These are phyloP conservation scores for Penicillium sp. DNA, from an alignment of 2,329 filamentous ascomycete species.

Conservation along the genomic window DNA sequence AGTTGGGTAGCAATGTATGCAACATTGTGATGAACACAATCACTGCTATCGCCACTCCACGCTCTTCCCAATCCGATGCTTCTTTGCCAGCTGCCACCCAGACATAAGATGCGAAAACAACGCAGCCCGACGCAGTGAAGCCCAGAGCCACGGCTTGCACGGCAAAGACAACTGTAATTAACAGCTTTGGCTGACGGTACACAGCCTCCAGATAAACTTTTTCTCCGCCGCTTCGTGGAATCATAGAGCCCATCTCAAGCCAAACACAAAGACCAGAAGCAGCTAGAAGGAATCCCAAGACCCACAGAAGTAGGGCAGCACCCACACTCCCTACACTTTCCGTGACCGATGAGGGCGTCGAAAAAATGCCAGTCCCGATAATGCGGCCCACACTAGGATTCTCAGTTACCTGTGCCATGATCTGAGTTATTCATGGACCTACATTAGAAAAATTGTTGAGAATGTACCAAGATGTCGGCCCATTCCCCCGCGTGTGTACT, in stretches of 20 bases:
- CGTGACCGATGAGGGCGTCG: constrained; percentile 65
- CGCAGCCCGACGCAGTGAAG: constrained; percentile 63
- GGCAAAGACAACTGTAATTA: constrained; percentile 63
- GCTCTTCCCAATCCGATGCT: constrained; percentile 66
- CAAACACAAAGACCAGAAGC: constrained; percentile 61
- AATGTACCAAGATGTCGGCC: constrained; percentile 22
- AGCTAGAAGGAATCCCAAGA: constrained; percentile 59
- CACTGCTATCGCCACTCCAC: constrained; percentile 65
- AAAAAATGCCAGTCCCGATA: constrained; percentile 69
- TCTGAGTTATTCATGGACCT: neutral
- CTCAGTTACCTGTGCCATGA: neutral
- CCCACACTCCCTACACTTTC: constrained; percentile 65
- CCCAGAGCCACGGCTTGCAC: constrained; percentile 62
- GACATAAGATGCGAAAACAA: constrained; percentile 71
- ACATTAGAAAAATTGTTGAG: constrained; percentile 27
- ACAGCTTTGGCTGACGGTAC: constrained; percentile 60
- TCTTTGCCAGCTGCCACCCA: constrained; percentile 64
- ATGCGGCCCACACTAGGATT: constrained; percentile 45
- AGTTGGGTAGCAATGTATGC: constrained; percentile 63
- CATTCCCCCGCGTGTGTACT: constrained; percentile 22
- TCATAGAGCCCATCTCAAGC: constrained; percentile 67
- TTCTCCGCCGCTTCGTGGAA: constrained; percentile 65
- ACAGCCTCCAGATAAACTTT: constrained; percentile 71
- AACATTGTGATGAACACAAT: constrained; percentile 66
- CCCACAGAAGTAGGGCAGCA: constrained; percentile 62